Evolutionary conservation across 1,284 basidiomycete species (phyloP), one percentile per base, ranked within the genome.

Genomic region (Earliella scabrosa): DNA sequence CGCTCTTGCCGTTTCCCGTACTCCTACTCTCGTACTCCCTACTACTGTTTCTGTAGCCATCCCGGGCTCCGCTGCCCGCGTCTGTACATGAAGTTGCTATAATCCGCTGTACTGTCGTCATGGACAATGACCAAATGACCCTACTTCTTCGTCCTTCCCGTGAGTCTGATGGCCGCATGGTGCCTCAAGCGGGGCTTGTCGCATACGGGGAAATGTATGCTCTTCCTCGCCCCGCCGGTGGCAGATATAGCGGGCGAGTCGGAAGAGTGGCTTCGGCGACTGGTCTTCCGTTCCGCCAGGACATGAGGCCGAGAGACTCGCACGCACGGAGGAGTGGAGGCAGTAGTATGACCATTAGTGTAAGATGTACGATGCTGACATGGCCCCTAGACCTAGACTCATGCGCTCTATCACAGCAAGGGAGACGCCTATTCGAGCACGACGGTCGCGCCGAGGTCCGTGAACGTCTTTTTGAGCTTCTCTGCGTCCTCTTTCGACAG

Each of bases 401-500:
- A 32, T 23, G 49, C 36, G 23, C 39, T 60, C 60, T 60, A 64
- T 14, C n/a, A 62, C 20, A 21, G 9, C 7, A 14, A 16, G n/a
- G 18, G 31, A 13, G 24, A 27, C 26, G 27, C 72, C 75, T 82
- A 94, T 68, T 93, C 92, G 69, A 97, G 81, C 69, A 85, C 85
- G 63, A 98, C 86, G 57, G 93, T 88, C 59, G 92, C 97, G 43
- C 97, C 97, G 45, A 98, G 85, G 58, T 79, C 88, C 76, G 93
- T 88, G 75, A 99, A 92, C 26, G 88, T 87, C 74, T 90, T 89
- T 78, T 97, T 87, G 69, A 99, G 79, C 79, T 98, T 98, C 75
- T 98, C 97, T 11, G 96, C 96, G 47, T 99, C 97, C 68, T 99
- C 97, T 78, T 99, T 99, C 32, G 93, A 85, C 58, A 97, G 72